A percentile compares a stretch with the other conserved stretches of the same genome.
These are phyloP conservation scores for Phialemoniopsis sp. DNA, from an alignment of 2,329 filamentous ascomycete species.

Conservation along the genomic window DNA sequence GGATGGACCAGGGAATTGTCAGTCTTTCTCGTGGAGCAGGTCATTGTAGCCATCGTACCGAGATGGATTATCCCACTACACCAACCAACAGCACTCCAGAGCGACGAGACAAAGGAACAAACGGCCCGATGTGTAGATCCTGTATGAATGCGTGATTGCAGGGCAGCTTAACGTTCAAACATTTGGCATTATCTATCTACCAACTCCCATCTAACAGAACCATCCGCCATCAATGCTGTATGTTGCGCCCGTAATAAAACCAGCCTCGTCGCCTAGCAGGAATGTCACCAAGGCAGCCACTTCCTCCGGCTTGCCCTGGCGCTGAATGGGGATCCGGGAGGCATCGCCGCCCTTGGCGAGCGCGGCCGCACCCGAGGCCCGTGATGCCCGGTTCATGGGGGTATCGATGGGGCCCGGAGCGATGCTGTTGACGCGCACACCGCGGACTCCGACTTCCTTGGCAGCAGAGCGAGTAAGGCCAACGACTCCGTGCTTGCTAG, in stretches of 20 bases:
- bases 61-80: too few species aligned
- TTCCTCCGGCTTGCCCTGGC: constrained; percentile 43
- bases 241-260: constrained; percentile 39
- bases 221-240: constrained; percentile 43
- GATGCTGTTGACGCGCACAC: constrained; percentile 37
- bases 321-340: constrained; percentile 35
- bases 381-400: constrained; percentile 37
- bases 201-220: constrained; percentile 7
- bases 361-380: constrained; percentile 25
- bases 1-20: too few species aligned
- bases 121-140: too few species aligned
- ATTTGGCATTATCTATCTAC: too few species aligned
- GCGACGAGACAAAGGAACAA: too few species aligned
- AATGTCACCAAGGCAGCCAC: constrained; percentile 41
- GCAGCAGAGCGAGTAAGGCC: constrained; percentile 28
- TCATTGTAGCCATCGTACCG: too few species aligned
- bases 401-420: constrained; percentile 42
- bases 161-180: too few species aligned
- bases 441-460: constrained; percentile 33
- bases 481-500: constrained; percentile 31
- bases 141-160: too few species aligned
- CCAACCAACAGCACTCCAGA: too few species aligned
- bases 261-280: constrained; percentile 40
- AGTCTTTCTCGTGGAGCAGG: too few species aligned
- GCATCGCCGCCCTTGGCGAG: constrained; percentile 36